These are phyloP conservation scores for Talaromyces sp. DNA, from an alignment of 2,329 filamentous ascomycete species.

Conservation along the genomic window DNA sequence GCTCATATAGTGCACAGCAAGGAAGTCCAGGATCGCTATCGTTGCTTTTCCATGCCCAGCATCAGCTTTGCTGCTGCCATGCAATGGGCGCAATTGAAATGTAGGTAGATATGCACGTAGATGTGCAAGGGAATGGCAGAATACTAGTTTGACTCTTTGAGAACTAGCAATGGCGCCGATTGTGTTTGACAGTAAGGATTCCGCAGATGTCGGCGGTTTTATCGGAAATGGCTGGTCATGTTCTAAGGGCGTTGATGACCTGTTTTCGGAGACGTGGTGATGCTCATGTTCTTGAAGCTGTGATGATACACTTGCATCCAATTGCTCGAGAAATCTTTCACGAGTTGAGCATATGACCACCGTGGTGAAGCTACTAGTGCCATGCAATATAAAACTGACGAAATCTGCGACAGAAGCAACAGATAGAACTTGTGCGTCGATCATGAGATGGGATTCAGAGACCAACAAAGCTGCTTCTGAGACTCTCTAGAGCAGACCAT, in stretches of 20 bases:
- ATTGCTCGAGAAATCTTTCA: conserved; percentile 59
- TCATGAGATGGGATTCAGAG: conserved; percentile 3
- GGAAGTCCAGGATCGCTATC: conserved; percentile 41
- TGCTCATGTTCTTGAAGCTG: not conserved
- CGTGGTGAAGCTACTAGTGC: conserved; percentile 57
- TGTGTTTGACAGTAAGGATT: conserved; percentile 55
- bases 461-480: not conserved
- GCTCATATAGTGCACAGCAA: conserved; percentile 42
- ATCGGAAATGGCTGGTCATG: not conserved
- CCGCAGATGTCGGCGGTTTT: not conserved
- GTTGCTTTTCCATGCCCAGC: conserved; percentile 22
- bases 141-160: conserved; percentile 65
- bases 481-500: not conserved
- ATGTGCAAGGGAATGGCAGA: conserved; percentile 70
- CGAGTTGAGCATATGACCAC: conserved; percentile 68
- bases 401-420: conserved; percentile 54
- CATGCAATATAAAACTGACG: conserved; percentile 60
- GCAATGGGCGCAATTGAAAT: not conserved
- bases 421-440: conserved; percentile 18
- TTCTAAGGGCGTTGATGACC: not conserved
- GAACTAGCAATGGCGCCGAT: conserved; percentile 67
- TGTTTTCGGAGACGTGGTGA: conserved; percentile 1
- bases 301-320: conserved; percentile 48
- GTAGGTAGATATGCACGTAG: conserved; percentile 71
- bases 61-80: not conserved